phyloP scores from a whole-genome alignment of 164 flowering plant species.

The Houttuynia cordata region DNA sequence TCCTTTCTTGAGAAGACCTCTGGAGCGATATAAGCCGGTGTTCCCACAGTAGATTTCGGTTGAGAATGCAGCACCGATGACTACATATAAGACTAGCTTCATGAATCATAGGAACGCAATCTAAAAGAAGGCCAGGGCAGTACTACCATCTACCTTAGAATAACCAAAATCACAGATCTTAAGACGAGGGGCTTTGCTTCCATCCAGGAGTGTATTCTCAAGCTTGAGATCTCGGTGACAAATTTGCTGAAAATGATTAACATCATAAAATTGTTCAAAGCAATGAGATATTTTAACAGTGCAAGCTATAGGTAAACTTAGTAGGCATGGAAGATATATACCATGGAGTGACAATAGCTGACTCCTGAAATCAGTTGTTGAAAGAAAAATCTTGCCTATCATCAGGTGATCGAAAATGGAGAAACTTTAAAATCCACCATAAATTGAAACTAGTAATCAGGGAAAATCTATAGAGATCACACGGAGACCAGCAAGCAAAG shows the following conservation, averaged over 20 bases:
- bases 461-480: neutral
- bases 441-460: neutral
- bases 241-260: slow-evolving; percentile 38
- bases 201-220: slow-evolving; percentile 73
- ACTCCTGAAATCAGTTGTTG: slow-evolving; percentile 96
- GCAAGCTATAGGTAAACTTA: neutral
- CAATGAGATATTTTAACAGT: neutral
- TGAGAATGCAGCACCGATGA: slow-evolving; percentile 77
- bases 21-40: slow-evolving; percentile 86
- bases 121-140: neutral
- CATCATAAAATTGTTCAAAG: neutral
- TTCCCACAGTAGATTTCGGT: slow-evolving; percentile 82
- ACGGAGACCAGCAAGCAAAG: neutral
- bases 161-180: slow-evolving; percentile 86
- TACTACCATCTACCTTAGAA: slow-evolving; percentile 40
- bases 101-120: neutral
- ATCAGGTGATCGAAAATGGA: neutral
- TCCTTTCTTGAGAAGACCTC: slow-evolving; percentile 60
- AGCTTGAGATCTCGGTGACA: slow-evolving; percentile 83
- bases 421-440: neutral
- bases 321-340: slow-evolving; percentile 12
- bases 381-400: slow-evolving; percentile 80
- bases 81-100: slow-evolving; percentile 21
- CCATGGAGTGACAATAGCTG: slow-evolving; percentile 91
- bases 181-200: slow-evolving; percentile 53